Evolutionary conservation across 202 grass and related monocot genomes (phyloP).

Genomic region (Zoysia matrella): DNA sequence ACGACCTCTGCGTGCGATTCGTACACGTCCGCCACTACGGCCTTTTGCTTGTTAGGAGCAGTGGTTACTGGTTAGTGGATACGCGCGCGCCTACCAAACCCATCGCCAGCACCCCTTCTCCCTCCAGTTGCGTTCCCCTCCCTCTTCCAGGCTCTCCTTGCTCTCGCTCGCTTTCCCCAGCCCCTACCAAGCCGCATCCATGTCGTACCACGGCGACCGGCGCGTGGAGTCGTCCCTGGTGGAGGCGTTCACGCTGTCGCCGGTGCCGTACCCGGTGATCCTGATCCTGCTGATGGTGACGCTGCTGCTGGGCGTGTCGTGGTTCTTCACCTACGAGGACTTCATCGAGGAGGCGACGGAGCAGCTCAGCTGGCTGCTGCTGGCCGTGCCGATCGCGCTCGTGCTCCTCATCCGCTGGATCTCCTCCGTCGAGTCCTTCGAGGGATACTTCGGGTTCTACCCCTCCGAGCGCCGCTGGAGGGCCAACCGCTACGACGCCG

Average conservation of each 20-base stretch:
- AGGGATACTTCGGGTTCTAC: slow-evolving; percentile 67
- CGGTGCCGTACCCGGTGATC: slow-evolving; percentile 89
- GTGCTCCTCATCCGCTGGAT: slow-evolving; percentile 86
- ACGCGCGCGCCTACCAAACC: neutral
- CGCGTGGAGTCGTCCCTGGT: slow-evolving; percentile 61
- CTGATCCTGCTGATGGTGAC: slow-evolving; percentile 78
- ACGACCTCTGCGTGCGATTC: no score
- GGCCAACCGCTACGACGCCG: slow-evolving; percentile 17
- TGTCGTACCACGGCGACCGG: slow-evolving; percentile 81
- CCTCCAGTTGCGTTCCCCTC: neutral
- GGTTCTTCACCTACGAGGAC: slow-evolving; percentile 87
- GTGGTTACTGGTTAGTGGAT: no score
- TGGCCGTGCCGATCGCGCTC: slow-evolving; percentile 69
- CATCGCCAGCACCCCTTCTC: neutral
- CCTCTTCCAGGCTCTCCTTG: neutral
- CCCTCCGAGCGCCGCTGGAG: slow-evolving; percentile 43
- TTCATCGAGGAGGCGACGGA: slow-evolving; percentile 76
- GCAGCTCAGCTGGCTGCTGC: slow-evolving; percentile 74
- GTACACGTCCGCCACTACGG: no score
- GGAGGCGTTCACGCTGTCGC: slow-evolving; percentile 89
- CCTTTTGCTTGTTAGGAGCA: no score
- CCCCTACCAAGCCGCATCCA: neutral
- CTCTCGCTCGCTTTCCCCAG: slow-evolving; percentile 13
- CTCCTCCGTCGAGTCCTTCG: slow-evolving; percentile 79
- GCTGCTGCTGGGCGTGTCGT: slow-evolving; percentile 70